Percentiles rank a stretch among this genome's conserved stretches.
Evolutionary conservation across 2,329 filamentous ascomycete genomes (phyloP).

Genomic region (Fusarium haematococcum): DNA sequence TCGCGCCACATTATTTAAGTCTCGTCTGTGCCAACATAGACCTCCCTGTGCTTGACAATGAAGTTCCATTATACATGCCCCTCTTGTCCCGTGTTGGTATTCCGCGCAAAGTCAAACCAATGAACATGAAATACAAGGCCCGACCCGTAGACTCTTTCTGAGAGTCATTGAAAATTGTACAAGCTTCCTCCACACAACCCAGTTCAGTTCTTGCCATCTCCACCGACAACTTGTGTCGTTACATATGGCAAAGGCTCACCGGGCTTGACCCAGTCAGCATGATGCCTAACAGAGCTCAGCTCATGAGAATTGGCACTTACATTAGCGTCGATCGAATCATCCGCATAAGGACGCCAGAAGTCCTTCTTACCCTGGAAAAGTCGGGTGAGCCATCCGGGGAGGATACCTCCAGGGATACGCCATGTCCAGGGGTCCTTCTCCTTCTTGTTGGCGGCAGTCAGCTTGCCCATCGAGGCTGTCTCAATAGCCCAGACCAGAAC

Average conservation of each 20-base stretch:
- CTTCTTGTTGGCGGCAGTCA: constrained; percentile 79
- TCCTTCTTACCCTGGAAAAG: constrained; percentile 75
- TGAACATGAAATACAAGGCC: neutral
- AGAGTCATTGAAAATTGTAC: neutral
- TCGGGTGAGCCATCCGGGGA: constrained; percentile 79
- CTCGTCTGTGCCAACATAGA: no score
- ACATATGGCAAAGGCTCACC: constrained; percentile 3
- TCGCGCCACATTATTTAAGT: no score
- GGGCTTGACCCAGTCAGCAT: constrained; percentile 11
- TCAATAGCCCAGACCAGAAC: constrained; percentile 76
- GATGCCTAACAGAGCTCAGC: neutral
- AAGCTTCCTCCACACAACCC: neutral
- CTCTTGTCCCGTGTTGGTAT: constrained; percentile 1
- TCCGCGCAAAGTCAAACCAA: neutral
- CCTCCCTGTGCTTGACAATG: no score
- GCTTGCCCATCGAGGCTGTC: constrained; percentile 69
- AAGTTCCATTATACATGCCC: constrained; percentile 18
- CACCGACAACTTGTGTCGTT: neutral
- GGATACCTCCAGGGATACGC: constrained; percentile 77
- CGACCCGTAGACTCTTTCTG: neutral
- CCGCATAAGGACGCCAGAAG: constrained; percentile 49
- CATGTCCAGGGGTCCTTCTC: constrained; percentile 86
- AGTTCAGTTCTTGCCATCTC: neutral
- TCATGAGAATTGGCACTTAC: constrained; percentile 3
- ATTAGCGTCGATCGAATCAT: neutral